Percentiles rank a stretch among this genome's conserved stretches.
Conservation (phyloP, 2,329 filamentous ascomycete species). For the Thelonectria olida region DNA sequence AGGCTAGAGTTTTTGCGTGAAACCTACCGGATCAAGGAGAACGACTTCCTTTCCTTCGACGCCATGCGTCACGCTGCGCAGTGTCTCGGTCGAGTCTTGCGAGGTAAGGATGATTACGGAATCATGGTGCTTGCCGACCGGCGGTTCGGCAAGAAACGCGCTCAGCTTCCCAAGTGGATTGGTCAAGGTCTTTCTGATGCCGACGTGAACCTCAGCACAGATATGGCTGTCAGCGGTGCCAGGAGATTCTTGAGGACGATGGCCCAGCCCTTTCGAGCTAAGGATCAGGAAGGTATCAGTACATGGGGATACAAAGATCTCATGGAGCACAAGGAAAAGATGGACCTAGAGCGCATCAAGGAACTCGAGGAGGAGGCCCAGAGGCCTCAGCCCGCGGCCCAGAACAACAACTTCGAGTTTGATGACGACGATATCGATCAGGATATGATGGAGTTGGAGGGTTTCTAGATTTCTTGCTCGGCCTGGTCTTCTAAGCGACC, state of each 20-base stretch:
- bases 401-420: conserved; percentile 60
- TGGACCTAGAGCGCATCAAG: conserved; percentile 73
- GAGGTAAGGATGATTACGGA: conserved; percentile 99
- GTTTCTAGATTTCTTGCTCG: conserved; percentile 35
- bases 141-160: conserved; percentile 90
- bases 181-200: conserved; percentile 85
- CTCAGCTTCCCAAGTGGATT: conserved; percentile 96
- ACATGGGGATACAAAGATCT: conserved; percentile 89
- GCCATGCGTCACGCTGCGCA: conserved; percentile 99
- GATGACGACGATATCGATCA: conserved; percentile 63
- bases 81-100: conserved; percentile 90
- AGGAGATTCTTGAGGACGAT: conserved; percentile 91
- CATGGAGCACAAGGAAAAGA: conserved; percentile 78
- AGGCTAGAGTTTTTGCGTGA: conserved; percentile 95
- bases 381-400: conserved; percentile 33
- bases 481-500: not conserved
- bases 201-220: conserved; percentile 90
- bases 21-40: conserved; percentile 95
- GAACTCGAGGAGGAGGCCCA: conserved; percentile 61
- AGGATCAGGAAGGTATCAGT: conserved; percentile 90
- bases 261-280: conserved; percentile 86
- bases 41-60: conserved; percentile 98
- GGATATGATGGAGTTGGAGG: conserved; percentile 64
- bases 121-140: conserved; percentile 98
- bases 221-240: conserved; percentile 90